These are phyloP conservation scores for Lyophyllum decastes DNA, from an alignment of 768 basidiomycete genomes.

Conservation along the genomic window DNA sequence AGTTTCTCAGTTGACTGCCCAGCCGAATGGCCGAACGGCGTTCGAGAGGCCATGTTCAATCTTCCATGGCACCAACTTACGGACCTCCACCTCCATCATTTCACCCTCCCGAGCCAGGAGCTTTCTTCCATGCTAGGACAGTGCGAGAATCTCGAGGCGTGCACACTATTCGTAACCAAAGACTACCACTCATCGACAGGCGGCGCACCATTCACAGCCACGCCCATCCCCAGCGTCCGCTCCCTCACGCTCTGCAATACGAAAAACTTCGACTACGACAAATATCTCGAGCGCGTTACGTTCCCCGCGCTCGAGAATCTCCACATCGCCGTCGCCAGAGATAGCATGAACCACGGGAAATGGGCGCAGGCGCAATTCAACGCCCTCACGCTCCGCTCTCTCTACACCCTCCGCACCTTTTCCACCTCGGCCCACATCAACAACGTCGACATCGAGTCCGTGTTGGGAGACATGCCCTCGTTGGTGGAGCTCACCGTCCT, in stretches of 20 bases:
- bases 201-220: background rate
- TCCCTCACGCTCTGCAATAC: conserved; percentile 12
- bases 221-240: conserved; percentile 6
- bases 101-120: background rate
- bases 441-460: conserved; percentile 11
- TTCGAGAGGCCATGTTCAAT: background rate
- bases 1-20: conserved; percentile 6
- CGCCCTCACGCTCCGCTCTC: background rate
- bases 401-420: background rate
- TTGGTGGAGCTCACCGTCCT: conserved; percentile 9
- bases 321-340: background rate
- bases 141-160: conserved; percentile 4
- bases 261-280: conserved; percentile 11
- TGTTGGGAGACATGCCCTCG: conserved; percentile 12
- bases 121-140: conserved; percentile 1
- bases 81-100: conserved; percentile 10
- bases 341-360: background rate
- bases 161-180: conserved; percentile 7
- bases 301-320: conserved; percentile 12
- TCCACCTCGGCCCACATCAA: conserved; percentile 4
- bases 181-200: background rate
- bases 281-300: conserved; percentile 6
- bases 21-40: conserved; percentile 1
- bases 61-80: conserved; percentile 13
- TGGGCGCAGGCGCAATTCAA: conserved; percentile 12